Evolutionary conservation across 495 filamentous ascomycete genomes (phyloP), one percentile per base, ranked within the genome.

Genomic region (Mycothermus thermophilus): DNA sequence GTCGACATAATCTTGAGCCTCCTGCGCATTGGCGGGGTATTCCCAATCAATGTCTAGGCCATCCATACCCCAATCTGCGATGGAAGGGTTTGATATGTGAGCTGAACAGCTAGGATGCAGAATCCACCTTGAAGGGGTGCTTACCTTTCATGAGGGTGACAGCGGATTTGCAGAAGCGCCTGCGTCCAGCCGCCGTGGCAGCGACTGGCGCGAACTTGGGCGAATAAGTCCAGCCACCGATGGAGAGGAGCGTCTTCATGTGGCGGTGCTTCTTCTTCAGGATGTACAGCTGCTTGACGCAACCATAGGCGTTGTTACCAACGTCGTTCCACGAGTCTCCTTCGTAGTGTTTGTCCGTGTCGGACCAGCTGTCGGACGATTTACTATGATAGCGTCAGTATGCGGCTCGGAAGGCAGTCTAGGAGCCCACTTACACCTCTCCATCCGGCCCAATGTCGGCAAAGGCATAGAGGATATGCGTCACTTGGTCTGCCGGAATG

Each of bases 181-280:
- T 54, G 13, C 68, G 63, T 24, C 67, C 72, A 13, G 59, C 57
- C 2, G 66, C 63, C 0, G 72, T 76, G 0, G 71, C 71, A 6
- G 77, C 67, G 0, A 80, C 75, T 11, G 67, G 63, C 0, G 74
- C 65, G 44, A 94, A 87, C 47, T 92, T 86, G 38, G 75, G 59
- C 8, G 82, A 83, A 53, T 85, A 92, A 0, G 82, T 86, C 80
- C 85, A 93, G 5, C 86, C 86, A 19, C 86, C 86, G 40, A 93
- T 87, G 17, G 80, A 87, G 2, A 93, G 72, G 9, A 92, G 60
- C 3, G 82, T 67, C 59, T 93, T 93, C 23, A 94, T 54, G 47
- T 83, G 75, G 13, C 85, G 70, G 54, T 93, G 72, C 40, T 66
- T 60, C 60, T 85, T 81, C 66, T 94, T 93, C 19, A 84, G 71